These are phyloP conservation scores for Boletus sp. DNA, from an alignment of 768 basidiomycete genomes.

Conservation along the genomic window DNA sequence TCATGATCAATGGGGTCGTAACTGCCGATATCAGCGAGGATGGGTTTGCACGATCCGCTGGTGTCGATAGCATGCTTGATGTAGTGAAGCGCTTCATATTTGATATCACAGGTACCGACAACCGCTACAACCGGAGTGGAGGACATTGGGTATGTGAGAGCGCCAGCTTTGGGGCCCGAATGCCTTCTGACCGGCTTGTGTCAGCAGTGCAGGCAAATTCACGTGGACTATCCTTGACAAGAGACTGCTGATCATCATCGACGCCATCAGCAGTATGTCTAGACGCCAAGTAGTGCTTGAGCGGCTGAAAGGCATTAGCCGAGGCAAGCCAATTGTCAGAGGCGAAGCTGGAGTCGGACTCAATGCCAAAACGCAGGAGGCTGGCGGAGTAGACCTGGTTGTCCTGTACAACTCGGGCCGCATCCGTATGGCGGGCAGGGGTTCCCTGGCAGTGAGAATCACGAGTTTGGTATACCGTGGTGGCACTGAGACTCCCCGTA, in stretches of 20 bases:
- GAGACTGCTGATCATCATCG: not conserved
- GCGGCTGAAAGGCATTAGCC: slow-evolving; percentile 11
- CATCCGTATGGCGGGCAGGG: slow-evolving; percentile 30
- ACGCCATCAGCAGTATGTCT: slow-evolving; percentile 7
- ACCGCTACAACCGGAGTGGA: slow-evolving; percentile 20
- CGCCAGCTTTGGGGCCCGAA: not conserved
- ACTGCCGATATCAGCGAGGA: slow-evolving; percentile 25
- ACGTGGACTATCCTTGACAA: not conserved
- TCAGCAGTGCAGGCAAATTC: slow-evolving; percentile 13
- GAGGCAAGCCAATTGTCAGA: slow-evolving; percentile 23
- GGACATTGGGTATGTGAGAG: not conserved
- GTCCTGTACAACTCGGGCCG: slow-evolving; percentile 33
- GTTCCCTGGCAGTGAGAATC: slow-evolving; percentile 26
- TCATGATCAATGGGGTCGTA: slow-evolving; percentile 12
- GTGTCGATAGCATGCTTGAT: slow-evolving; percentile 17
- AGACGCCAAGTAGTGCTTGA: slow-evolving; percentile 17
- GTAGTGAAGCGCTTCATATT: slow-evolving; percentile 22
- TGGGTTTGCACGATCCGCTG: slow-evolving; percentile 19
- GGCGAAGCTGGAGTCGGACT: slow-evolving; percentile 28
- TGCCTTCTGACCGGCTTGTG: slow-evolving; percentile 10
- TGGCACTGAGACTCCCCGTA: not conserved
- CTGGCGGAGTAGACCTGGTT: slow-evolving; percentile 24
- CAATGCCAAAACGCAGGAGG: slow-evolving; percentile 27
- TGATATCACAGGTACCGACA: slow-evolving; percentile 30
- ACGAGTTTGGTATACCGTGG: not conserved